These are phyloP conservation scores for Suhomyces bokatorum DNA, from an alignment of 1,139 yeast genomes.

Conservation along the genomic window DNA sequence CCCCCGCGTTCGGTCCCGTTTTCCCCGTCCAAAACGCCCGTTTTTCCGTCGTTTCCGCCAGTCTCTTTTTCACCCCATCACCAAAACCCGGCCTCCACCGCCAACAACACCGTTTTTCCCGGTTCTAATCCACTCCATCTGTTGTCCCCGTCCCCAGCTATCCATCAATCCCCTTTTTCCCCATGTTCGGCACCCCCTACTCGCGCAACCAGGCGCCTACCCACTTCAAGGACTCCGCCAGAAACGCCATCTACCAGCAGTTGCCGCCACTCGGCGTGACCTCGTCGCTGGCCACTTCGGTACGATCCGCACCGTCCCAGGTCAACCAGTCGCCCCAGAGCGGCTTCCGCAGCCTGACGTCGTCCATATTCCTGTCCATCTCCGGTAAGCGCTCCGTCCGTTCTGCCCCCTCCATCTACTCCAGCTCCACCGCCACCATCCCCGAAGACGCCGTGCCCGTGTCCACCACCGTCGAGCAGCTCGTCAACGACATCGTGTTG, in stretches of 20 bases:
- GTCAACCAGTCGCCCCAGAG: slow-evolving; percentile 7
- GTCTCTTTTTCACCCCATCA: neutral
- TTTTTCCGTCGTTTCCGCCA: neutral
- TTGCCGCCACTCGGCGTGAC: slow-evolving; percentile 35
- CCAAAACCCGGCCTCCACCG: neutral
- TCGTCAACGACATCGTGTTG: slow-evolving; percentile 44
- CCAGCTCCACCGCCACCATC: slow-evolving; percentile 46
- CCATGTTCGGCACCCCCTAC: slow-evolving; percentile 45
- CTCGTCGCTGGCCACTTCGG: slow-evolving; percentile 24
- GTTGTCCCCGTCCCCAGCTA: neutral
- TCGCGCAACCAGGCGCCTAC: slow-evolving; percentile 42
- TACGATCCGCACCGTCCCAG: slow-evolving; percentile 18
- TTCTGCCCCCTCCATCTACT: slow-evolving; percentile 46
- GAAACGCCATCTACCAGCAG: slow-evolving; percentile 49
- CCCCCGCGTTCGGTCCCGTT: neutral
- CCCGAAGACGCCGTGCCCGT: slow-evolving; percentile 50
- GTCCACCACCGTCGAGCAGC: slow-evolving; percentile 46
- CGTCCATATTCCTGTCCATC: slow-evolving; percentile 33
- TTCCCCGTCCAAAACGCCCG: neutral
- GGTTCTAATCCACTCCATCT: neutral
- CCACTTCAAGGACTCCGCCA: slow-evolving; percentile 46
- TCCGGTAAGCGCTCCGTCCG: slow-evolving; percentile 40
- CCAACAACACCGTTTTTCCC: no score
- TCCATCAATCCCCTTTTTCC: neutral
- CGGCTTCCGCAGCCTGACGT: slow-evolving; percentile 32